Evolutionary conservation across 164 flowering plant genomes (phyloP), one percentile per base, ranked within the genome.

Genomic region (Chimonanthus salicifolius): DNA sequence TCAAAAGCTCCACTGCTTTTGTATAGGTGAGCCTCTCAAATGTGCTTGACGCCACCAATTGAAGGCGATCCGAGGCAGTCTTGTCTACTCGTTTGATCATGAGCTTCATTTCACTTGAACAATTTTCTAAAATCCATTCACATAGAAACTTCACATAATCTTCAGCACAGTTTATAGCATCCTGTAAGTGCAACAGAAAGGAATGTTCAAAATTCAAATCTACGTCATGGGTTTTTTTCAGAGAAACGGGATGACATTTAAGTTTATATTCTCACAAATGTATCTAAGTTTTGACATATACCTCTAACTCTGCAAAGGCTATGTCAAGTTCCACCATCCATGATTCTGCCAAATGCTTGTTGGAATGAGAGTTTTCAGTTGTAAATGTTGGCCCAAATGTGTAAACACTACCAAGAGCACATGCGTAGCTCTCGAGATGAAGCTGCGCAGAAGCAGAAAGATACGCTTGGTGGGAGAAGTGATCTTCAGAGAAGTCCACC

Each of bases 341-440:
- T 83, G 82, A 85, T 81, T 93, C 99, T 1, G 96, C 87, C 48
- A 85, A 76, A 69, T 82, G 82, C 74, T 85, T 88, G 33, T 76
- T 64, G 15, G 89, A 77, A 21, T 85, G 80, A 9, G 70, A 51
- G 68, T 76, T 81, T 47, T 82, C 83, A 60, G 92, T 96, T 20
- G 68, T 85, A 76, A 93, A 95, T 75, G 90, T 87, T 0, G 99
- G 99, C n/a, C 96, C 98, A 72, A 89, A 84, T 5, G 93, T 81
- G 83, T 90, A 95, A 69, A 95, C 99, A 80, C 82, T 92, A 48
- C 99, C 92, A 68, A 95, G 91, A 15, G 96, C 84, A 79, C 91
- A 87, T 58, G 99, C 94, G 79, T 86, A 90, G 79, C 98, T 90
- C 82, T 88, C 96, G 58, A 95, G 84, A 81, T 91, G 98, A 80